Base-by-base conservation (phyloP, 2,329 filamentous ascomycete genomes). In the Aspergillus luchuensis region DNA sequence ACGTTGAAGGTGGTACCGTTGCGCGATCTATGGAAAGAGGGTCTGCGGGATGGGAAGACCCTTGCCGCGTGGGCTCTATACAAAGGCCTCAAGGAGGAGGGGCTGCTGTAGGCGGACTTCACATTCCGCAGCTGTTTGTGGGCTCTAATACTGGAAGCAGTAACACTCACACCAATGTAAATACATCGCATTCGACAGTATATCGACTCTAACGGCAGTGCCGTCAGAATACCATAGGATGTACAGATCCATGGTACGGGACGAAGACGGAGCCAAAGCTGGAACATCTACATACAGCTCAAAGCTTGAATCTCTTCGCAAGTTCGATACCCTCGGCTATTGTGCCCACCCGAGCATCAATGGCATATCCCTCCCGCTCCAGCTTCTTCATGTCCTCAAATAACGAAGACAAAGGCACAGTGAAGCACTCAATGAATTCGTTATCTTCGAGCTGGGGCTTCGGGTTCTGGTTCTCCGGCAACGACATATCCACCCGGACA, bases 391-490 rank as follows among this genome's bases (percentile, higher is more conserved):
- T 88, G 71, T 89, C 87, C 0, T 82, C 82, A 79, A 89, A 92
- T 41, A 94, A 74, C 13, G 83, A 79, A 19, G 76, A 79, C 47
- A 94, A 71, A 5, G 87, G 88, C 7, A 91, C 82, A 8, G 84
- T 85, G 69, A 94, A 93, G 36, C 88, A 88, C 73, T 93, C 90
- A 70, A 94, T 93, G 71, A 92, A 93, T 76, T 94, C 91, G 64
- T 87, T 89, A 25, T 92, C 90, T 72, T 94, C 90, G 6, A 93
- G 81, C 71, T 89, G 79, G 0, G 90, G 87, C 73, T 87, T 82
- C 1, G 86, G 86, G 56, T 90, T 81, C 71, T 88, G 84, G 71
- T 94, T 94, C 67, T 87, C 87, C 0, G 88, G 84, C 1, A 87
- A 78, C 4, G 78, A 82, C 82, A 90, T 85, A 74, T 94, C 89